Evolutionary conservation across 768 basidiomycete genomes (phyloP).

Genomic region (Leccinum arenicola): DNA sequence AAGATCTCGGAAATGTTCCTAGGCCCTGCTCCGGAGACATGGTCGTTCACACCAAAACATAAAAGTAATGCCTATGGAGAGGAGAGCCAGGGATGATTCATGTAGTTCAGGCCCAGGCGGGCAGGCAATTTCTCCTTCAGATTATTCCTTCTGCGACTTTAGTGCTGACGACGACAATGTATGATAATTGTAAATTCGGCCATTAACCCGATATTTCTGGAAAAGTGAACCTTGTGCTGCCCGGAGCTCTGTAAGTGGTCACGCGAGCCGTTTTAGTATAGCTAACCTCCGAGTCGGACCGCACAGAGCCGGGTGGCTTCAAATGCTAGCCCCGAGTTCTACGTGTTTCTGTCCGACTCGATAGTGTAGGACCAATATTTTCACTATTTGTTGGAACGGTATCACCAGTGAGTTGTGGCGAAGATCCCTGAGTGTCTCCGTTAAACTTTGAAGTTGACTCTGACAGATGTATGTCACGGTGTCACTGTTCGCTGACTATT

Average conservation of each 20-base stretch:
- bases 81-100: constrained; percentile 55
- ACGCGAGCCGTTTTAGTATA: neutral
- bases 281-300: neutral
- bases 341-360: neutral
- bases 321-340: neutral
- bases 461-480: neutral
- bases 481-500: neutral
- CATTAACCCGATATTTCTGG: neutral
- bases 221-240: neutral
- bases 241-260: neutral
- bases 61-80: constrained; percentile 79
- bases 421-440: neutral
- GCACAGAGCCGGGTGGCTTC: neutral
- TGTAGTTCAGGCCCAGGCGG: constrained; percentile 19
- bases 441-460: neutral
- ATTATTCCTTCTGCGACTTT: neutral
- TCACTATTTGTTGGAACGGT: neutral
- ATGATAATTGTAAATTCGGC: neutral
- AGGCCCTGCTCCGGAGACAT: constrained; percentile 79
- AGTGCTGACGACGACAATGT: neutral
- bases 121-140: neutral
- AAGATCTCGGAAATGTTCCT: constrained; percentile 95
- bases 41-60: constrained; percentile 90
- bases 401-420: neutral
- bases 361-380: neutral